phyloP scores from a whole-genome alignment of 73 alveolate species.

The Symbiodinium pilosum region DNA sequence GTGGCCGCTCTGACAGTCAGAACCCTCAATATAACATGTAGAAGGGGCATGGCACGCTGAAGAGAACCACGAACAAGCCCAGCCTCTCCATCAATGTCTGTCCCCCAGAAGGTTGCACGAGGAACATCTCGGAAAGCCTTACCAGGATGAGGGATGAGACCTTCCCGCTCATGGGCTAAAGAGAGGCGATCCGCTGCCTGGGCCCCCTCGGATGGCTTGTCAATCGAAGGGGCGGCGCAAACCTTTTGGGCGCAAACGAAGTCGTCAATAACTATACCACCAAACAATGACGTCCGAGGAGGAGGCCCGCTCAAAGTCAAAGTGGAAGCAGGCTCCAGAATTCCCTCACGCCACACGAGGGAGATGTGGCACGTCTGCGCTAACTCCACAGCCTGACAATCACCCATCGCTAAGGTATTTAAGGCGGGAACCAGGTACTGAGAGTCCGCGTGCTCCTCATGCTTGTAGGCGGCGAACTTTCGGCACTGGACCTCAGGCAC shows the following conservation, averaged over 20 bases:
- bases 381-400: background rate
- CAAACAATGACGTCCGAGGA: background rate
- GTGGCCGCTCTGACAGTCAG: background rate
- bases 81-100: background rate
- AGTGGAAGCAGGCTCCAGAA: background rate
- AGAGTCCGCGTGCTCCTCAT: background rate
- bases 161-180: background rate
- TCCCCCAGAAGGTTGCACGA: slow-evolving; percentile 11
- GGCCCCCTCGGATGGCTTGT: background rate
- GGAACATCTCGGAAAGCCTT: background rate
- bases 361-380: slow-evolving; percentile 26
- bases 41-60: background rate
- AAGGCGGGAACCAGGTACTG: background rate
- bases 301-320: background rate
- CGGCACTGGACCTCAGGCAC: no score
- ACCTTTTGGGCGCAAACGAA: background rate
- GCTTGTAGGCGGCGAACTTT: background rate
- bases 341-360: background rate
- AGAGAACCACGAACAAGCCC: background rate
- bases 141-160: background rate
- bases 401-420: slow-evolving; percentile 40
- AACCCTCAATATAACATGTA: background rate
- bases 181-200: background rate
- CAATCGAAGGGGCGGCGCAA: background rate
- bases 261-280: background rate